Conservation (phyloP, 2,329 filamentous ascomycete species). For the Celoporthe dispersa region DNA sequence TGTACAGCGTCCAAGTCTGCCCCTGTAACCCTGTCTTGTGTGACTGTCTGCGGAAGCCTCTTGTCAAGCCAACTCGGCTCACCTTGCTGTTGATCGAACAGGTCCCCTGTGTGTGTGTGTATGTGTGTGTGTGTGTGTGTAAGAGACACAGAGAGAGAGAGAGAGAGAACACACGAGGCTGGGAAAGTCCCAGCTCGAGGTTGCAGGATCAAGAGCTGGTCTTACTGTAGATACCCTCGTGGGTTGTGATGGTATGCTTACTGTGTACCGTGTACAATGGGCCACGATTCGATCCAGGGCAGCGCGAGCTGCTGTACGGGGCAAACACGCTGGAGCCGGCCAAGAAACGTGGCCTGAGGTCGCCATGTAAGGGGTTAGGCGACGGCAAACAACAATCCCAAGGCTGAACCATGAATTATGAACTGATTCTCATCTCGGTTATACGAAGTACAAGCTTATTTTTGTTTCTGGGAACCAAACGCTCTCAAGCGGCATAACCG, state of each 20-base stretch:
- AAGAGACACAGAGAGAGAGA: no score
- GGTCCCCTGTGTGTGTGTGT: no score
- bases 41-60: background rate
- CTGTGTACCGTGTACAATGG: background rate
- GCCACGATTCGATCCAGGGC: background rate
- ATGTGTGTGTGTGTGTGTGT: no score
- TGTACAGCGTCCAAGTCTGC: background rate
- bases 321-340: background rate
- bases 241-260: background rate
- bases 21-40: conserved; percentile 7
- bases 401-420: background rate
- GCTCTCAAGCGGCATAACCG: conserved; percentile 4
- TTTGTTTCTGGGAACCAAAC: background rate
- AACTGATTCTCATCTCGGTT: background rate
- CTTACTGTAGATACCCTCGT: background rate
- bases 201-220: background rate
- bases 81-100: background rate
- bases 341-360: background rate
- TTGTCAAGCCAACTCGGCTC: background rate
- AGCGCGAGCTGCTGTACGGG: background rate
- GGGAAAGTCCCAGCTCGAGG: background rate
- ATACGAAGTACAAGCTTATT: conserved; percentile 1
- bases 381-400: background rate
- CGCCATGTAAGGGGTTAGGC: background rate
- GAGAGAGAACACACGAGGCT: background rate